A percentile compares a stretch with the other conserved stretches of the same genome.
phyloP scores from a whole-genome alignment of 441 rosid genomes.

The Mallotus japonicus region DNA sequence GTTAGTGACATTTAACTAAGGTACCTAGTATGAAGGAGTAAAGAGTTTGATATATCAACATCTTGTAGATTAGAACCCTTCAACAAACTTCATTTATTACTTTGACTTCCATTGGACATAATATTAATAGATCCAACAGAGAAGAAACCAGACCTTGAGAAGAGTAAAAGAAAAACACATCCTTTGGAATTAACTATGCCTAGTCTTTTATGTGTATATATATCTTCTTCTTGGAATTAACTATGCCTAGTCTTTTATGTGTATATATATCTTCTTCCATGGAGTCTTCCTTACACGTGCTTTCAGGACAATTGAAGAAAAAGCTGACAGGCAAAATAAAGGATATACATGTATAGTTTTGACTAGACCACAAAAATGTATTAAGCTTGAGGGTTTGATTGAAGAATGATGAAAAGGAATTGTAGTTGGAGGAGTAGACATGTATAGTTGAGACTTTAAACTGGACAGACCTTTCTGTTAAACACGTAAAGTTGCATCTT shows the following conservation, averaged over 20 bases:
- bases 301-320: background rate
- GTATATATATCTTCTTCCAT: background rate
- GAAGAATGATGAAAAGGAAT: background rate
- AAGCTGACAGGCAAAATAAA: background rate
- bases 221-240: background rate
- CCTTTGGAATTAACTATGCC: background rate
- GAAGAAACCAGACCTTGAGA: conserved; percentile 12
- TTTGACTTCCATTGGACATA: conserved; percentile 23
- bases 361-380: background rate
- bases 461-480: too few species aligned
- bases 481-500: too few species aligned
- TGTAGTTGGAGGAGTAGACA: background rate
- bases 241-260: background rate
- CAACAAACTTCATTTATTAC: conserved; percentile 36
- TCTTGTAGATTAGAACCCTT: conserved; percentile 24
- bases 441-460: background rate
- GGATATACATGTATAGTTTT: background rate
- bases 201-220: background rate
- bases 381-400: background rate
- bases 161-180: conserved; percentile 3
- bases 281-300: background rate
- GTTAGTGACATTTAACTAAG: conserved; percentile 16
- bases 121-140: conserved; percentile 7
- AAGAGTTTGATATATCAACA: conserved; percentile 26
- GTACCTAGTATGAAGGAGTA: conserved; percentile 25